phyloP scores from a whole-genome alignment of 2,329 filamentous ascomycete species.

The Colletotrichum sp. region DNA sequence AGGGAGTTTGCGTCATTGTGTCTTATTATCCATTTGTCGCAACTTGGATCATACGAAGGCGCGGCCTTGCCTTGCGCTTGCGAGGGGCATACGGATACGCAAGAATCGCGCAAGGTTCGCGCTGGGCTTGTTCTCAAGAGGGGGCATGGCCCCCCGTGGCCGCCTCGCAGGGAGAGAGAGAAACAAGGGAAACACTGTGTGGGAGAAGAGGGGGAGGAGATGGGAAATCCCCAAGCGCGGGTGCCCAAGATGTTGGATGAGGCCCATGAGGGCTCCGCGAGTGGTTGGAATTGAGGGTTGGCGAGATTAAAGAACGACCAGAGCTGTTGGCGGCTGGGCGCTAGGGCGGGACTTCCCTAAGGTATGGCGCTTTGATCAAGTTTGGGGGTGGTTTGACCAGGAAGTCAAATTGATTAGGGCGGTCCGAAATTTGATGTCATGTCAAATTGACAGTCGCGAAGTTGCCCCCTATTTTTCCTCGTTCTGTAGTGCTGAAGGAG shows the following conservation, averaged over 20 bases:
- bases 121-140: neutral
- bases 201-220: neutral
- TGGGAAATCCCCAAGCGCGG: neutral
- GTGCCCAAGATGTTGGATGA: conserved; percentile 2
- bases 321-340: conserved; percentile 7
- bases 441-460: conserved; percentile 12
- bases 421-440: conserved; percentile 20
- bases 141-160: neutral
- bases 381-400: conserved; percentile 16
- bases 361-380: conserved; percentile 13
- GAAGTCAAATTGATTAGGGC: conserved; percentile 20
- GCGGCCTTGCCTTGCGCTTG: neutral
- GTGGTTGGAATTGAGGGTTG: neutral
- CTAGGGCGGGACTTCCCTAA: conserved; percentile 10
- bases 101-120: neutral
- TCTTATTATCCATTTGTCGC: neutral
- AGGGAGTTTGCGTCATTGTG: neutral
- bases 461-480: neutral
- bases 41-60: neutral
- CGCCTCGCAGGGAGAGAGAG: neutral
- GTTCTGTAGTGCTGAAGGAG: neutral
- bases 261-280: neutral
- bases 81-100: neutral
- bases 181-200: neutral
- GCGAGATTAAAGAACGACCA: neutral